Evolutionary conservation across 2,329 filamentous ascomycete species (phyloP).

Genomic region (Nemania sp.): DNA sequence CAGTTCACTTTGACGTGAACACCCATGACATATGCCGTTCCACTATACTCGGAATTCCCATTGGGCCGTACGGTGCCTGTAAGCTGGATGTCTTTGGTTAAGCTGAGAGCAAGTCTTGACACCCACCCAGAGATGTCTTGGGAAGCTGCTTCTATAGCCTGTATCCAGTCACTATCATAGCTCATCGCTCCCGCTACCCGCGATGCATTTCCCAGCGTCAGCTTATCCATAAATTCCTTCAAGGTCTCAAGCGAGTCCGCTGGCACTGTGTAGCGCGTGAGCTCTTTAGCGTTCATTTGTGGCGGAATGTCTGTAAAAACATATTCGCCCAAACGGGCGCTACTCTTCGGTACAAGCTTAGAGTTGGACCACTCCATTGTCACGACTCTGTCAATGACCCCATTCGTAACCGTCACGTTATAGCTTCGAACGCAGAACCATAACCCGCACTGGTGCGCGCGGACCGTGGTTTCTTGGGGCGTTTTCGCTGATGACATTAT

Average conservation of each 20-base stretch:
- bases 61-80: conserved; percentile 33
- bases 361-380: conserved; percentile 40
- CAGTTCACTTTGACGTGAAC: conserved; percentile 43
- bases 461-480: conserved; percentile 24
- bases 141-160: conserved; percentile 44
- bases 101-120: conserved; percentile 39
- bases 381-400: conserved; percentile 35
- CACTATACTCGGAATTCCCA: conserved; percentile 38
- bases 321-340: conserved; percentile 38
- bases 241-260: conserved; percentile 39
- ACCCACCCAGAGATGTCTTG: conserved; percentile 42
- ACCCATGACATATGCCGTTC: conserved; percentile 37
- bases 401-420: conserved; percentile 38
- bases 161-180: conserved; percentile 46
- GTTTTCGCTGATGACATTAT: conserved; percentile 40
- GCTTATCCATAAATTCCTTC: conserved; percentile 40
- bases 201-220: conserved; percentile 42
- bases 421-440: conserved; percentile 46
- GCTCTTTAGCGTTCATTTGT: conserved; percentile 34
- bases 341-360: conserved; percentile 34
- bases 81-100: conserved; percentile 45
- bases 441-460: conserved; percentile 42
- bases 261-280: conserved; percentile 42
- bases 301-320: conserved; percentile 41
- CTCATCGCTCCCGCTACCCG: conserved; percentile 35